phyloP scores from a whole-genome alignment of 1,139 yeast genomes.

The Suhomyces bolitotheri region DNA sequence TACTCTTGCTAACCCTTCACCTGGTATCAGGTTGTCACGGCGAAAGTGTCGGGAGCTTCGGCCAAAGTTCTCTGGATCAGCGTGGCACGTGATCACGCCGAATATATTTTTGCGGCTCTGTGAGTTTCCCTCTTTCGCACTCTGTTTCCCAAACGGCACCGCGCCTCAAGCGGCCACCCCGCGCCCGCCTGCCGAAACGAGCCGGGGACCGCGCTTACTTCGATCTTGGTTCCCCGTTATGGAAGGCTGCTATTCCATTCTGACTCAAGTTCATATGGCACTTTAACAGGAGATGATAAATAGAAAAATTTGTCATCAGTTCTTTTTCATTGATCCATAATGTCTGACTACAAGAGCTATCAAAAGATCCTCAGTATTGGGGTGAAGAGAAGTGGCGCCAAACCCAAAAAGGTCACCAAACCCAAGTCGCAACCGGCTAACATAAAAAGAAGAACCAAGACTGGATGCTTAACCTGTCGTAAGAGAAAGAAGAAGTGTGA shows the following conservation, averaged over 20 bases:
- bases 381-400: slow-evolving; percentile 19
- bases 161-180: slow-evolving; percentile 1
- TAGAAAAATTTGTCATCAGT: slow-evolving; percentile 4
- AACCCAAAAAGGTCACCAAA: slow-evolving; percentile 19
- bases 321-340: not conserved
- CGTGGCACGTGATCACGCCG: not conserved
- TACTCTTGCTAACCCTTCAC: not conserved
- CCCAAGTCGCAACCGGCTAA: slow-evolving; percentile 18
- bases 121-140: slow-evolving; percentile 4
- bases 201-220: slow-evolving; percentile 12
- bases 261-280: slow-evolving; percentile 3
- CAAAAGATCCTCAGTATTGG: slow-evolving; percentile 45
- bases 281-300: not conserved
- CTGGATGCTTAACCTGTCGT: slow-evolving; percentile 76
- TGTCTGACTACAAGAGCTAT: slow-evolving; percentile 37
- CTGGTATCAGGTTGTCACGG: not conserved
- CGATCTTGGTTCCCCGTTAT: slow-evolving; percentile 16
- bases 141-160: slow-evolving; percentile 2
- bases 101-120: not conserved
- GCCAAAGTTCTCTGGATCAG: no score
- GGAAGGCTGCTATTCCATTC: slow-evolving; percentile 7
- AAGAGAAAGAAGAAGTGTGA: slow-evolving; percentile 74
- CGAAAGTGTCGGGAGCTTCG: no score
- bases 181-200: slow-evolving; percentile 6
- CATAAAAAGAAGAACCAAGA: slow-evolving; percentile 56